Conservation (phyloP, 345 rosid genomes). For the Firmiana major region DNA sequence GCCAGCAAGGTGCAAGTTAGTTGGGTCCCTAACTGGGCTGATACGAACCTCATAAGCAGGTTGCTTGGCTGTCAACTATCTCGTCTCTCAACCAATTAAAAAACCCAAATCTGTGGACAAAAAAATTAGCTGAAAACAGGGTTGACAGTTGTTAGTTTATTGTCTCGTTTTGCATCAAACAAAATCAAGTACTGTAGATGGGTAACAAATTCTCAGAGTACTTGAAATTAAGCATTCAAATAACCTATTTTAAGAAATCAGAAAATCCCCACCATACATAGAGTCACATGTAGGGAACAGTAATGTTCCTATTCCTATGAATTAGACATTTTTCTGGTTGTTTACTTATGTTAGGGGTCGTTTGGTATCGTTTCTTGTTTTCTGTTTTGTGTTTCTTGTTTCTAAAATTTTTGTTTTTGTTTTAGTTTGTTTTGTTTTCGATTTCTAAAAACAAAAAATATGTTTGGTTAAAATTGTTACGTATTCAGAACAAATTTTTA, state of each 20-base stretch:
- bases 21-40: background rate
- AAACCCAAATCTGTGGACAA: background rate
- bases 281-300: background rate
- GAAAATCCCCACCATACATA: background rate
- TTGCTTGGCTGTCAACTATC: background rate
- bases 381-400: too few species aligned
- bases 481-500: too few species aligned
- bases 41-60: background rate
- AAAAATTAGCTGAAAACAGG: background rate
- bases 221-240: background rate
- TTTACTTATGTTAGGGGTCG: too few species aligned
- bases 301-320: background rate
- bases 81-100: background rate
- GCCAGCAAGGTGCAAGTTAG: background rate
- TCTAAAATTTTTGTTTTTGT: too few species aligned
- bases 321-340: background rate
- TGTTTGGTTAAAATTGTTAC: too few species aligned
- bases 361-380: too few species aligned
- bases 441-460: too few species aligned
- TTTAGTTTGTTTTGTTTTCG: too few species aligned
- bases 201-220: background rate
- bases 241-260: background rate
- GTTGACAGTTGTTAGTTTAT: background rate
- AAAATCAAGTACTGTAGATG: background rate
- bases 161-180: background rate